Conservation (phyloP, 1,284 basidiomycete species). For the Tylopilus sp. region DNA sequence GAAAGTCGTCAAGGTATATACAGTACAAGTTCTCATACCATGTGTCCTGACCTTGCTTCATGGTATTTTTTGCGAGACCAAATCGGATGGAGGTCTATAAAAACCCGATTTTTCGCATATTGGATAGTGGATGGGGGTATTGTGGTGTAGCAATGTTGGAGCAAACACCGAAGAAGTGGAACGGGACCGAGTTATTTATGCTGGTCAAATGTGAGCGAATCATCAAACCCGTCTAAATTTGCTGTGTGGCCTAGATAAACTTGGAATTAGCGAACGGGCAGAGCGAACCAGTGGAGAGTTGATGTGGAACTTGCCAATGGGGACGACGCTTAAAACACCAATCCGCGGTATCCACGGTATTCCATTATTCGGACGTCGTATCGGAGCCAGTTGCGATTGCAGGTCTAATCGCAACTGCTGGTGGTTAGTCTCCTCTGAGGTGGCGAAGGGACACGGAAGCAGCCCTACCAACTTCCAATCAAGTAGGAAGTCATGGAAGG, state of each 20-base stretch:
- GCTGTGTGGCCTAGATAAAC: not conserved
- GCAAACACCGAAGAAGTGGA: not conserved
- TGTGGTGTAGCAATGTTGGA: not conserved
- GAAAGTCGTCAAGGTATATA: not conserved
- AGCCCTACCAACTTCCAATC: no score
- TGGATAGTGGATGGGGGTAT: not conserved
- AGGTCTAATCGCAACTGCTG: no score
- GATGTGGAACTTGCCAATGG: not conserved
- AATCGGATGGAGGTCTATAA: not conserved
- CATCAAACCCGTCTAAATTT: not conserved
- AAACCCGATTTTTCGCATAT: not conserved
- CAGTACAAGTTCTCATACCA: not conserved
- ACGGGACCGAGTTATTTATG: not conserved
- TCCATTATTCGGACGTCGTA: no score
- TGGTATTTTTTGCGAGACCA: not conserved
- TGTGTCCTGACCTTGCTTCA: not conserved
- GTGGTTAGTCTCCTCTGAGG: no score
- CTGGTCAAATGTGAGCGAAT: not conserved
- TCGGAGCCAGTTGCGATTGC: no score
- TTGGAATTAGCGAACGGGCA: not conserved
- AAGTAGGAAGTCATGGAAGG: no score
- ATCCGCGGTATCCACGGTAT: no score
- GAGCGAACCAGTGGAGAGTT: not conserved
- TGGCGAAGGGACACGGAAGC: no score
- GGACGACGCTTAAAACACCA: no score